Base-by-base conservation (phyloP, 2,329 filamentous ascomycete species). In the Xylariaceae sp. region DNA sequence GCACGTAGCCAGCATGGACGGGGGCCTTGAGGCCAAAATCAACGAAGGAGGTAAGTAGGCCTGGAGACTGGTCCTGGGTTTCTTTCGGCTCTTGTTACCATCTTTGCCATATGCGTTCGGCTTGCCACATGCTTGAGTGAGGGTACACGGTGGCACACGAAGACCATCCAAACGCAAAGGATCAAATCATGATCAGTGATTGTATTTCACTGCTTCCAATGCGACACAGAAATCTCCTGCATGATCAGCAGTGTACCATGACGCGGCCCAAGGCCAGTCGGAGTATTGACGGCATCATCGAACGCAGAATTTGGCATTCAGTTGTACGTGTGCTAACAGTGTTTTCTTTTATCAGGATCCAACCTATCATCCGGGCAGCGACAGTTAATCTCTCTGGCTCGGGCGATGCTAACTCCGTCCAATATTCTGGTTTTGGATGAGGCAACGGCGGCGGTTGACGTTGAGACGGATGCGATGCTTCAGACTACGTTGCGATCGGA, bases 391-490 rank as follows among this genome's bases (percentile, higher is more conserved):
- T 97, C 92, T 15, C 82, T 99, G 51, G 94, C 95, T 47, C 90
- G 94, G 53, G 95, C 95, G 34, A 84, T 99, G 73, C 83, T 99
- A 52, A 95, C 93, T 4, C 94, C 94, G 11, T 96, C 90, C 75
- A 97, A 97, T 75, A 97, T 99, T 69, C 82, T 99, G 62, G 92
- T 99, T 2, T 82, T 99, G 34, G 94, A 99, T 73, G 94, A 99
- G 81, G 94, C 95, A 60, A 99, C 94, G 35, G 92, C 92, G 66
- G 84, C 81, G 23, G 83, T 88, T 9, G 84, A 88, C 70, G 79
- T 88, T 48, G 81, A 88, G 75, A 88, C 86, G 23, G 86, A 88
- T 70, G 83, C 83, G 57, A 77, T 87, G 76, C 76, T 88, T 57
- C 86, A 88, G 75, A 75, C 76, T 52, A 88, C 86, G 30, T 77